These are phyloP conservation scores for Synchytrium microbalum DNA, from an alignment of 371 early-diverging fungal genomes.

Conservation along the genomic window DNA sequence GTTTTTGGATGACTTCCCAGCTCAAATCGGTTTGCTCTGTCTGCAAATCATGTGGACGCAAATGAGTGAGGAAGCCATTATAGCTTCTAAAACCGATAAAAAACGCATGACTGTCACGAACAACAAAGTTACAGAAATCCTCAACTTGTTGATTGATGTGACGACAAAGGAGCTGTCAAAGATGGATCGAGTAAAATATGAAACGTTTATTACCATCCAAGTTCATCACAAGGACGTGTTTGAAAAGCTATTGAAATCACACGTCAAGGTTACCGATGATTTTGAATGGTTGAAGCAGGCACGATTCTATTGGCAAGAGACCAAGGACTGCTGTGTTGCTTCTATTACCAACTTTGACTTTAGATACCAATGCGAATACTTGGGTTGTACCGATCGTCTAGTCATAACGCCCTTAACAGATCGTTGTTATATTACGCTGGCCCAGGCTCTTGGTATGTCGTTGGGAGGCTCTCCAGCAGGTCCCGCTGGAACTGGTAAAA, in stretches of 20 bases:
- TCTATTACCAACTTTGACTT: constrained; percentile 62
- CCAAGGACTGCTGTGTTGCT: constrained; percentile 54
- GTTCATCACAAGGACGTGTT: constrained; percentile 59
- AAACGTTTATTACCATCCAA: constrained; percentile 57
- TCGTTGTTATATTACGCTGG: constrained; percentile 51
- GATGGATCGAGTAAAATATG: constrained; percentile 56
- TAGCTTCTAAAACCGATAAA: constrained; percentile 47
- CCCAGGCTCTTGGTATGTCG: constrained; percentile 61
- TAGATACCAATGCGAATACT: constrained; percentile 54
- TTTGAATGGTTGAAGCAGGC: constrained; percentile 60
- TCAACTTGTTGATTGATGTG: constrained; percentile 48
- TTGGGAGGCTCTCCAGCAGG: constrained; percentile 55
- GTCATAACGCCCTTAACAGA: constrained; percentile 59
- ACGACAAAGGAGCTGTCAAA: constrained; percentile 51
- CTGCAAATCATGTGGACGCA: constrained; percentile 52
- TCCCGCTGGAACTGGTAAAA: constrained; percentile 58
- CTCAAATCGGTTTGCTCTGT: constrained; percentile 52
- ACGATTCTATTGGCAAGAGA: constrained; percentile 57
- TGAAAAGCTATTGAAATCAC: constrained; percentile 50
- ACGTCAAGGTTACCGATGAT: constrained; percentile 48
- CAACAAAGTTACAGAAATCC: constrained; percentile 45
- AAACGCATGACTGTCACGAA: constrained; percentile 48
- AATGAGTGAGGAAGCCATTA: constrained; percentile 50
- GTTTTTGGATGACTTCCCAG: constrained; percentile 56
- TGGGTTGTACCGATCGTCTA: constrained; percentile 56